These are phyloP conservation scores for Tricladium varicosporioides DNA, from an alignment of 2,329 filamentous ascomycete genomes.

Conservation along the genomic window DNA sequence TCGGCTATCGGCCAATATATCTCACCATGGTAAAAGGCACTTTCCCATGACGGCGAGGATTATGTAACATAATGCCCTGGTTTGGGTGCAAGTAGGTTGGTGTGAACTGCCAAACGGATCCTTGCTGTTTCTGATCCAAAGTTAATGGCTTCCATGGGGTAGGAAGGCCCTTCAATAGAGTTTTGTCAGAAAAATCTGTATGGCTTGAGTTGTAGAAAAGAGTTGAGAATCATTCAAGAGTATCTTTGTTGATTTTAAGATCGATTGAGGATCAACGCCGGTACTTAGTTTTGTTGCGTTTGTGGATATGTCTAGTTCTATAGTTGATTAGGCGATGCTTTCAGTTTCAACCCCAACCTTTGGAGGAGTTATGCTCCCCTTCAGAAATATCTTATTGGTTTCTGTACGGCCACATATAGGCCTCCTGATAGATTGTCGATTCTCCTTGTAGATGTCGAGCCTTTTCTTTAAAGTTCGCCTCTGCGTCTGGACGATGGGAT, in stretches of 20 bases:
- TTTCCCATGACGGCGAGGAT: slow-evolving; percentile 54
- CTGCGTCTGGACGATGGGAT: slow-evolving; percentile 49
- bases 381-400: slow-evolving; percentile 52
- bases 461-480: slow-evolving; percentile 11
- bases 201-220: slow-evolving; percentile 38
- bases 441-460: background rate
- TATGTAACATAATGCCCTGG: slow-evolving; percentile 55
- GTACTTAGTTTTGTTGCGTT: background rate
- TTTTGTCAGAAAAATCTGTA: slow-evolving; percentile 42
- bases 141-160: slow-evolving; percentile 47
- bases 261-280: slow-evolving; percentile 7
- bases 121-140: slow-evolving; percentile 56
- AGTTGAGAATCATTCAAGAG: slow-evolving; percentile 40
- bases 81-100: slow-evolving; percentile 39
- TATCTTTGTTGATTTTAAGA: slow-evolving; percentile 36
- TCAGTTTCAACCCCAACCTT: background rate
- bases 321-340: background rate
- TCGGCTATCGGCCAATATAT: slow-evolving; percentile 46
- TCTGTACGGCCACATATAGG: slow-evolving; percentile 51
- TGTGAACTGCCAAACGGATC: slow-evolving; percentile 59
- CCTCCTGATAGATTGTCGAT: slow-evolving; percentile 28
- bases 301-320: background rate
- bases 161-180: slow-evolving; percentile 50
- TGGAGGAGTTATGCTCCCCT: slow-evolving; percentile 27
- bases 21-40: slow-evolving; percentile 46